A percentile compares a stretch with the other conserved stretches of the same genome.
Conservation (phyloP, 495 filamentous ascomycete species). For the Penicillium daleae region DNA sequence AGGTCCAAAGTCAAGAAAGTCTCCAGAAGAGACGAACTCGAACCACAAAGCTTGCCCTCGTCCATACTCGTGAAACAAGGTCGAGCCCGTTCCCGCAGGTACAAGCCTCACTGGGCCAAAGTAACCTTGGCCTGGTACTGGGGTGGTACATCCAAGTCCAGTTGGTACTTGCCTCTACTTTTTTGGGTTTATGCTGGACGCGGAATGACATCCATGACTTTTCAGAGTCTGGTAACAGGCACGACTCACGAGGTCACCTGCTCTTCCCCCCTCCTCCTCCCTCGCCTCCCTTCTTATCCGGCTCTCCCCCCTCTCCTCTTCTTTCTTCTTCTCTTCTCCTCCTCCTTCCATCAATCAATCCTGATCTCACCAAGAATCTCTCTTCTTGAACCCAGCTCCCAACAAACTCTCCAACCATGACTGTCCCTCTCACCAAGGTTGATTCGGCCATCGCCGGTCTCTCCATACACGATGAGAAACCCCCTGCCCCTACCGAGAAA, state of each 20-base stretch:
- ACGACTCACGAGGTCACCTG: constrained; percentile 36
- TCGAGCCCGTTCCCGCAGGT: constrained; percentile 5
- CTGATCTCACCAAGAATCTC: constrained; percentile 1
- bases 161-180: constrained; percentile 4
- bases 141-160: not conserved
- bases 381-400: constrained; percentile 14
- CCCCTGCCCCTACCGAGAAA: constrained; percentile 35
- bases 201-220: constrained; percentile 38
- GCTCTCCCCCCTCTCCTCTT: constrained; percentile 28
- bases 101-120: not conserved
- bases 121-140: not conserved
- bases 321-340: constrained; percentile 19
- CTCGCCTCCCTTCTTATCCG: constrained; percentile 28
- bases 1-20: not conserved
- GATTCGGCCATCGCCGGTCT: constrained; percentile 84
- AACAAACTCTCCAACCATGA: constrained; percentile 52
- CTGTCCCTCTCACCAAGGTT: constrained; percentile 77
- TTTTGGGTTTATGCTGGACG: constrained; percentile 8
- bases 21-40: not conserved
- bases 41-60: not conserved
- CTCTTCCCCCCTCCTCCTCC: constrained; percentile 25
- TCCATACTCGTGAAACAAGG: not conserved
- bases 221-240: constrained; percentile 13
- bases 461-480: constrained; percentile 66
- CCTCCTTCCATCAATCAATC: constrained; percentile 19